Evolutionary conservation across 2,329 filamentous ascomycete species (phyloP), one percentile per base, ranked within the genome.

Genomic region (Leptographium flavum): DNA sequence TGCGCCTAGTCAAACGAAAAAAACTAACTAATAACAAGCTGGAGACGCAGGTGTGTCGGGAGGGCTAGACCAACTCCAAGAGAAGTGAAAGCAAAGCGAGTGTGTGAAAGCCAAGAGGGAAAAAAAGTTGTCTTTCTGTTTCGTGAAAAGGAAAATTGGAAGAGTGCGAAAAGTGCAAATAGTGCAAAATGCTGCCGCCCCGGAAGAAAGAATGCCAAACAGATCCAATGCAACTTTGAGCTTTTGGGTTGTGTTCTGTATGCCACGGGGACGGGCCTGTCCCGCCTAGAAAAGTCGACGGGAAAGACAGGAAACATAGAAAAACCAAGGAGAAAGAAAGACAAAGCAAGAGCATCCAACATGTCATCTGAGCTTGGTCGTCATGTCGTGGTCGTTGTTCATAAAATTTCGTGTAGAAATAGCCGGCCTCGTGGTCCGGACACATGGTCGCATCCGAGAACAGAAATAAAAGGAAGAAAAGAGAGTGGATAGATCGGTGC

Each of bases 301-400:
- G 35, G 23, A 43, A 36, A n/a, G 23, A 25, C 21, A 30, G 17
- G 2, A 14, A 30, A 8, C 2, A 36, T 10, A 30, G 33, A 42
- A 39, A 42, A 49, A 36, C 48, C 42, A 42, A 43, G 28, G 43
- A 42, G 37, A 48, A 35, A 46, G 44, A 25, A 42, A 40, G 19
- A 32, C 30, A 45, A 42, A 41, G 22, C 14, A 38, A 21, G 27
- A 43, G 43, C 47, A 47, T 47, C 19, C 45, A 51, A 42, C 45
- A 47, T 37, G 33, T 51, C 45, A 45, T 47, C 45, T 46, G 48
- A 42, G 25, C 45, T 27, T 42, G 43, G 41, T 48, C 46, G 47
- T 49, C 43, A 47, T 49, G 35, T 51, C 47, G 45, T 51, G 10
- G 38, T 47, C 31, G 46, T 49, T 45, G 46, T 45, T 50, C 49